phyloP scores from a whole-genome alignment of 768 basidiomycete genomes.

The Podaxis carcinomalis region DNA sequence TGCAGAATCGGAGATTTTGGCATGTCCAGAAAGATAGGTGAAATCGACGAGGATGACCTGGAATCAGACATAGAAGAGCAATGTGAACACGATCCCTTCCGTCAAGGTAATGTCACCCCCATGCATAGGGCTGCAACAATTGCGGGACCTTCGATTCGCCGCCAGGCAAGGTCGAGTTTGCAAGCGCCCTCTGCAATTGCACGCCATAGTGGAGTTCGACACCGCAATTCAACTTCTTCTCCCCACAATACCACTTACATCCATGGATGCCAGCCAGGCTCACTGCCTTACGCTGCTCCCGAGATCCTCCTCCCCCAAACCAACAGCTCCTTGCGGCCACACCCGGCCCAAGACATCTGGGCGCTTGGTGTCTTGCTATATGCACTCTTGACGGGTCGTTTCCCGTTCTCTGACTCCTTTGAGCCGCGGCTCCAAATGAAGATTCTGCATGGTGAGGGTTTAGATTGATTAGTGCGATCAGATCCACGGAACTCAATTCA shows the following conservation, averaged over 20 bases:
- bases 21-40: constrained; percentile 63
- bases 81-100: constrained; percentile 18
- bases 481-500: constrained; percentile 9
- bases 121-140: constrained; percentile 40
- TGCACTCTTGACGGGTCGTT: constrained; percentile 73
- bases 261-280: constrained; percentile 62
- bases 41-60: constrained; percentile 35
- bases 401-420: constrained; percentile 87
- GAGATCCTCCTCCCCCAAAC: constrained; percentile 72
- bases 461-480: constrained; percentile 14
- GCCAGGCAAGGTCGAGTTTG: constrained; percentile 17
- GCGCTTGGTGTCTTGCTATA: constrained; percentile 90
- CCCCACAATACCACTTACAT: constrained; percentile 17
- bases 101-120: constrained; percentile 13
- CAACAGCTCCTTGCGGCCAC: constrained; percentile 32
- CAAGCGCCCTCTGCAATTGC: constrained; percentile 29
- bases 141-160: constrained; percentile 24
- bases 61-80: constrained; percentile 20
- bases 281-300: constrained; percentile 87
- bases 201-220: constrained; percentile 44
- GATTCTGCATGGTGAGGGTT: constrained; percentile 69
- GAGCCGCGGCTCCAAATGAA: constrained; percentile 92
- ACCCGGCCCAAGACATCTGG: constrained; percentile 93
- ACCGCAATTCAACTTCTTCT: constrained; percentile 40
- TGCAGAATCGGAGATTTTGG: constrained; percentile 88